A percentile compares a stretch with the other conserved stretches of the same genome.
Evolutionary conservation across 2,329 filamentous ascomycete genomes (phyloP).

Genomic region (Colletotrichum australisinense): DNA sequence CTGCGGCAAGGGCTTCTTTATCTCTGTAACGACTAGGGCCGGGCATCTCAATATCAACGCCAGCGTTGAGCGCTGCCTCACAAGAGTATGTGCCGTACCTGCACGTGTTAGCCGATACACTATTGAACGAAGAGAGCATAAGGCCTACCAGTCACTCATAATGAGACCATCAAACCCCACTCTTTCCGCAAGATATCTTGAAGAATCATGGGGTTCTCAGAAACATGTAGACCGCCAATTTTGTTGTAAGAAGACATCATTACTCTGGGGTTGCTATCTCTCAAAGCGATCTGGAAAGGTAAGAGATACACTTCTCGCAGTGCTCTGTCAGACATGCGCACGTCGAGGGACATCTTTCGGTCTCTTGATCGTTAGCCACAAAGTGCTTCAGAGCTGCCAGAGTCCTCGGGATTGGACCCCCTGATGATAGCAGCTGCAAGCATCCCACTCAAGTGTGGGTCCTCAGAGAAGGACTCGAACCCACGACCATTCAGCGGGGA

Average conservation of each 20-base stretch:
- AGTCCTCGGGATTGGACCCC: conserved; percentile 65
- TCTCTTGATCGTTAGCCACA: conserved; percentile 71
- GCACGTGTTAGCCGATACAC: not conserved
- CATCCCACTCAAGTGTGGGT: conserved; percentile 66
- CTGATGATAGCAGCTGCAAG: conserved; percentile 63
- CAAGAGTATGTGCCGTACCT: conserved; percentile 68
- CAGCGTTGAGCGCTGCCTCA: conserved; percentile 60
- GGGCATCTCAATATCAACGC: conserved; percentile 72
- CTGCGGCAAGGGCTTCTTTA: conserved; percentile 61
- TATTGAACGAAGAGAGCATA: not conserved
- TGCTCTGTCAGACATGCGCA: conserved; percentile 65
- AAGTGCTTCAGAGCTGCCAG: conserved; percentile 71
- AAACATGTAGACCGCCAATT: conserved; percentile 66
- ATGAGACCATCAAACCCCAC: conserved; percentile 68
- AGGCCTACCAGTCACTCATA: conserved; percentile 62
- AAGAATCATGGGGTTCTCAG: conserved; percentile 63
- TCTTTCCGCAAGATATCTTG: conserved; percentile 63
- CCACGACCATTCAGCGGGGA: conserved; percentile 69
- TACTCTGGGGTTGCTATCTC: conserved; percentile 62
- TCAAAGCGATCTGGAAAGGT: conserved; percentile 67
- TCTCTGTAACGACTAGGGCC: conserved; percentile 63
- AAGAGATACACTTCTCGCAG: conserved; percentile 69
- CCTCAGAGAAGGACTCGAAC: conserved; percentile 69
- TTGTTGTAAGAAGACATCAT: conserved; percentile 72
- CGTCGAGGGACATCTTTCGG: conserved; percentile 67